Base-by-base conservation (phyloP, 1,139 yeast species). In the Zygoascus sp. region DNA sequence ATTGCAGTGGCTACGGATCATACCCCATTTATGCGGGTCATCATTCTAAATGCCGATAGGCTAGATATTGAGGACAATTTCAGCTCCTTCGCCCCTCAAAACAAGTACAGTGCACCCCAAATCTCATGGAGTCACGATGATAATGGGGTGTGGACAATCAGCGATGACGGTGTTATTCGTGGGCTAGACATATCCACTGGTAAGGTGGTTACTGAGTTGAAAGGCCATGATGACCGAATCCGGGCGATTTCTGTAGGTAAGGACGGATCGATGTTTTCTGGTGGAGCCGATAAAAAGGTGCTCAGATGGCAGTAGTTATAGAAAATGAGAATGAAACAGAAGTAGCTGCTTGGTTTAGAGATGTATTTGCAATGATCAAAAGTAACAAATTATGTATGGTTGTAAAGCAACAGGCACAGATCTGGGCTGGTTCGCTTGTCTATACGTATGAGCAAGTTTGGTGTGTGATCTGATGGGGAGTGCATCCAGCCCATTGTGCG, bases 21-120 rank as follows among this genome's bases (percentile, higher is more conserved):
- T 56, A 76, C 77, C 23, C 95, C 95, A 2, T 83, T 72, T 58
- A 80, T 84, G 86, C 65, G 95, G 52, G 57, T 84, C 9, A 72
- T 85, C 2, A 50, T 56, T 25, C 53, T 58, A 10, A 47, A 54
- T 19, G 50, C 55, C 13, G 52, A 55, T 3, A 37, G 48, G 17
- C 75, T 75, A 50, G 71, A 73, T 48, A 75, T 84, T 11, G 50
- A 81, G 16, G 72, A 77, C 37, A 84, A 84, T 54, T 64, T 79
- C 47, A 74, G 75, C 45, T 77, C 92, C 0, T 58, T 73, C 53
- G 72, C 88, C 0, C 85, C 89, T 0, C 94, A 84, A 62, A 89
- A 83, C 57, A 79, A 80, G 55, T 84, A 74, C 57, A 79, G 87
- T 2, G 77, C 72, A 50, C 78, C 88, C 0, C 59, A 49, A 27